Evolutionary conservation across 352 stramenopile genomes (phyloP).

Genomic region (Globisporangium acanthophoron): DNA sequence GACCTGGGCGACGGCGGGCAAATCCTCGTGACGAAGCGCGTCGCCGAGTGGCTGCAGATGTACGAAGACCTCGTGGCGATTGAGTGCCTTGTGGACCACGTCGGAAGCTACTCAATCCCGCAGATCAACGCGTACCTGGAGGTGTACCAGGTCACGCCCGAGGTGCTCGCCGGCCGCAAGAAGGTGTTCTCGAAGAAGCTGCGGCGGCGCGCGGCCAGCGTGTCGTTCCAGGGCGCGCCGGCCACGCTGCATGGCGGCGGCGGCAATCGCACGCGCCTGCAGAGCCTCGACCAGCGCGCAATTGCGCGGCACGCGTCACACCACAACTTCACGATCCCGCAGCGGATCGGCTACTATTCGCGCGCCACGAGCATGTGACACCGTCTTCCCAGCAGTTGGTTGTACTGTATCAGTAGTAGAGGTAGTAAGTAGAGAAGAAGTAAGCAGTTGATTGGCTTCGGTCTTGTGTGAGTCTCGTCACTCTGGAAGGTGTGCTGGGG

Average conservation of each 20-base stretch:
- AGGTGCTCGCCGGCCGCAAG: conserved; percentile 8
- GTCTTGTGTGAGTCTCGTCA: not conserved
- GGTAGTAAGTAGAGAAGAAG: not conserved
- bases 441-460: not conserved
- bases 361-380: conserved; percentile 9
- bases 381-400: no score
- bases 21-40: conserved; percentile 60
- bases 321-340: conserved; percentile 10
- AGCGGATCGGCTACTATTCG: conserved; percentile 7
- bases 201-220: conserved; percentile 4
- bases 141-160: conserved; percentile 34
- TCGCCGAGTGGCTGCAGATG: conserved; percentile 39
- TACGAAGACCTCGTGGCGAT: conserved; percentile 18
- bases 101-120: conserved; percentile 17
- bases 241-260: conserved; percentile 1
- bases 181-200: conserved; percentile 10
- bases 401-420: conserved; percentile 1
- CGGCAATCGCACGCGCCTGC: conserved; percentile 3
- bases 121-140: conserved; percentile 35
- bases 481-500: no score
- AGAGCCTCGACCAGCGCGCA: conserved; percentile 8
- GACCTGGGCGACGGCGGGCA: conserved; percentile 62
- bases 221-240: conserved; percentile 7
- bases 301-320: conserved; percentile 9
- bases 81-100: not conserved